Conservation (phyloP, 225 moss, liverwort and hornwort species). For the Physcomitrellopsis africana region DNA sequence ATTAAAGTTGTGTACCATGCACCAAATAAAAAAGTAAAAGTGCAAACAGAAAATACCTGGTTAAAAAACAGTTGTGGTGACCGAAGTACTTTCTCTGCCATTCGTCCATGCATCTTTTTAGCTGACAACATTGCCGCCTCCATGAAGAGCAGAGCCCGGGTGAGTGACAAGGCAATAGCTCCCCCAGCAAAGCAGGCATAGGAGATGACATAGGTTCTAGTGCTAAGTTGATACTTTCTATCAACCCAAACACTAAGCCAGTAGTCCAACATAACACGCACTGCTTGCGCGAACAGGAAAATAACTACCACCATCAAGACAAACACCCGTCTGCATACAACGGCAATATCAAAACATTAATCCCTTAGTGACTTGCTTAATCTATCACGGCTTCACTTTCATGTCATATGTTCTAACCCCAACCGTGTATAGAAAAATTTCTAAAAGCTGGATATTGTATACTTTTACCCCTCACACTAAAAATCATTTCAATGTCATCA, state of each 20-base stretch:
- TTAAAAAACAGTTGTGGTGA: conserved; percentile 92
- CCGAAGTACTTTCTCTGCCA: conserved; percentile 82
- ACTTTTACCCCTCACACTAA: no score
- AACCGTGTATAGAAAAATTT: neutral
- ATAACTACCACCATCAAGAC: conserved; percentile 37
- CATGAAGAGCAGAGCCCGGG: conserved; percentile 59
- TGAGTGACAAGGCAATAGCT: conserved; percentile 48
- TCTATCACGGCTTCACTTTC: neutral
- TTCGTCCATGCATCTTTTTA: conserved; percentile 76
- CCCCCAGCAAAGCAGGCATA: conserved; percentile 61
- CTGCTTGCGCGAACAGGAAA: conserved; percentile 73
- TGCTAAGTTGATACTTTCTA: conserved; percentile 55
- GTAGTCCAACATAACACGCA: conserved; percentile 87
- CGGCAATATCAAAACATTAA: neutral
- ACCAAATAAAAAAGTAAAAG: neutral
- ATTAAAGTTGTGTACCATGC: neutral
- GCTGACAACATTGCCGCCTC: conserved; percentile 67
- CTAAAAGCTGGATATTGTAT: no score
- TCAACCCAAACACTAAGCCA: conserved; percentile 87
- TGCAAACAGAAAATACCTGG: conserved; percentile 50
- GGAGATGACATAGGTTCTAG: conserved; percentile 60
- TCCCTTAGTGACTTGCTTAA: neutral
- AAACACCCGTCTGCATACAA: conserved; percentile 43
- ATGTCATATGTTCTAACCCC: neutral
- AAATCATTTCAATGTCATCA: no score